A percentile compares a stretch with the other conserved stretches of the same genome.
These are phyloP conservation scores for Lyophyllum semitale DNA, from an alignment of 768 basidiomycete species.

Conservation along the genomic window DNA sequence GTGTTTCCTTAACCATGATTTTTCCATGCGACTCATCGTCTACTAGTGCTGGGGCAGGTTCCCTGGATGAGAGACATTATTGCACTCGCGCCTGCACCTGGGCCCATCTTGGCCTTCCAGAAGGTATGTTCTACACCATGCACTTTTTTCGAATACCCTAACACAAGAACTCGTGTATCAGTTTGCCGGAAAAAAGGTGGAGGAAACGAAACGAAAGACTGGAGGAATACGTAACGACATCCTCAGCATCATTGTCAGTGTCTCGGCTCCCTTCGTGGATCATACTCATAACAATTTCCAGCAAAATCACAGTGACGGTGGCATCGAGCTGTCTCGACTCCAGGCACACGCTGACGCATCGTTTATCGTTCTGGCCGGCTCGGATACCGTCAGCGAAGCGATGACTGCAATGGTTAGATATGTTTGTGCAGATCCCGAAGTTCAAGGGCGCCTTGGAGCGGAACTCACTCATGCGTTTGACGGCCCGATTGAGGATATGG, in stretches of 20 bases:
- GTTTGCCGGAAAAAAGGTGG: conserved; percentile 18
- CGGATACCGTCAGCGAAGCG: conserved; percentile 21
- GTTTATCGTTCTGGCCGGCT: conserved; percentile 22
- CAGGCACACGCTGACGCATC: conserved; percentile 22
- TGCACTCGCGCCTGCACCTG: conserved; percentile 18
- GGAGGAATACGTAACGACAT: conserved; percentile 16
- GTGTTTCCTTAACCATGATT: neutral
- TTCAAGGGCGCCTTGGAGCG: conserved; percentile 10
- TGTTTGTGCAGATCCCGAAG: conserved; percentile 6
- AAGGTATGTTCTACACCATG: conserved; percentile 3
- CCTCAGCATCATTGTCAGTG: conserved; percentile 22
- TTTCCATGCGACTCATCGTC: neutral
- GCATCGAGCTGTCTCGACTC: conserved; percentile 6
- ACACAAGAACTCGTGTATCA: conserved; percentile 1
- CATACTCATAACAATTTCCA: neutral
- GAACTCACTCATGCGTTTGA: conserved; percentile 9
- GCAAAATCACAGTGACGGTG: conserved; percentile 17
- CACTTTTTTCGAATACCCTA: neutral
- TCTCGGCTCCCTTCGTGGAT: neutral
- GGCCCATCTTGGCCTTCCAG: conserved; percentile 21
- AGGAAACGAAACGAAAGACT: conserved; percentile 12
- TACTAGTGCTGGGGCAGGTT: conserved; percentile 22
- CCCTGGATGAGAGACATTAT: conserved; percentile 23
- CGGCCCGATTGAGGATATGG: conserved; percentile 14
- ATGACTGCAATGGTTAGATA: conserved; percentile 18